phyloP scores from a whole-genome alignment of 2,329 filamentous ascomycete species.

The Didymella exigua region DNA sequence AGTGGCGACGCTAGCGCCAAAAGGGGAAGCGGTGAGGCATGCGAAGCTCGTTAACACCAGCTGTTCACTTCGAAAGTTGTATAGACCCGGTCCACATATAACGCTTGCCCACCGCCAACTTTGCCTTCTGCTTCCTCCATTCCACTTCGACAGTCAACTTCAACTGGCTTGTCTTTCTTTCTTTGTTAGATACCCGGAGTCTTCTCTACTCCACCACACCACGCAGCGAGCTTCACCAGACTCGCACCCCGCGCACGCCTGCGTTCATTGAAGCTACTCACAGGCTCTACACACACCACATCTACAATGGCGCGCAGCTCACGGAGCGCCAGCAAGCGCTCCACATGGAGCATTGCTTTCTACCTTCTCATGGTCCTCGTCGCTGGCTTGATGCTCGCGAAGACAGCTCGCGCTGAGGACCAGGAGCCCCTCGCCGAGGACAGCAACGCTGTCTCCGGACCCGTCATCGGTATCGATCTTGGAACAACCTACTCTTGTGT shows the following conservation, averaged over 20 bases:
- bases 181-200: slow-evolving; percentile 40
- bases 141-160: slow-evolving; percentile 24
- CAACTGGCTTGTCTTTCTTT: slow-evolving; percentile 31
- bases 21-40: slow-evolving; percentile 26
- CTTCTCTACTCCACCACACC: slow-evolving; percentile 22
- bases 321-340: slow-evolving; percentile 71
- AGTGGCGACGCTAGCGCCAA: slow-evolving; percentile 25
- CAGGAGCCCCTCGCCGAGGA: slow-evolving; percentile 70
- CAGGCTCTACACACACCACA: slow-evolving; percentile 26
- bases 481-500: slow-evolving; percentile 95
- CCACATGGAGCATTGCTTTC: slow-evolving; percentile 85
- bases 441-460: slow-evolving; percentile 52
- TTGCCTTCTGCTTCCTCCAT: slow-evolving; percentile 28
- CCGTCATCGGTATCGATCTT: slow-evolving; percentile 80
- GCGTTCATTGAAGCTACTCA: slow-evolving; percentile 26
- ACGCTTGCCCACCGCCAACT: slow-evolving; percentile 31
- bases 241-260: slow-evolving; percentile 23
- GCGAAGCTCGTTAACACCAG: slow-evolving; percentile 35
- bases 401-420: slow-evolving; percentile 73
- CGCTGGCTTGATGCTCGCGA: slow-evolving; percentile 82
- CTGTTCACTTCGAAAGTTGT: slow-evolving; percentile 41
- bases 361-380: slow-evolving; percentile 90
- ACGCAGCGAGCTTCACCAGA: slow-evolving; percentile 35
- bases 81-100: slow-evolving; percentile 36
- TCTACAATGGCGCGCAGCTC: slow-evolving; percentile 65